phyloP scores from a whole-genome alignment of 768 basidiomycete species.

The Termitomyces sp. region DNA sequence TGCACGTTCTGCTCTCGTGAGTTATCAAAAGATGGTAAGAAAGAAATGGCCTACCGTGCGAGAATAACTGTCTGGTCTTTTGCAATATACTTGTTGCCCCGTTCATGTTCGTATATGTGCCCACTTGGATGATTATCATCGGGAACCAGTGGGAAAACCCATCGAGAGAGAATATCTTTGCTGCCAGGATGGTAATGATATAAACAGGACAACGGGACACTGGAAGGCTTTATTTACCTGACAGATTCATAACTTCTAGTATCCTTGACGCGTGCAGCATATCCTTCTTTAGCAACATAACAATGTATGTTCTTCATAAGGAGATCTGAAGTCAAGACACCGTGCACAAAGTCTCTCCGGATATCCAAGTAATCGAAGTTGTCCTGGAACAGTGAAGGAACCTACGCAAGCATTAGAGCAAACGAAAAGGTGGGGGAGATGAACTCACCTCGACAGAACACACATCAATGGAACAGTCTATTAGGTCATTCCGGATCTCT shows the following conservation, averaged over 20 bases:
- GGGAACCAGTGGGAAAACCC: constrained; percentile 95
- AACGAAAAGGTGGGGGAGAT: not conserved
- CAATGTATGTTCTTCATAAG: constrained; percentile 94
- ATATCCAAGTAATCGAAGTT: constrained; percentile 97
- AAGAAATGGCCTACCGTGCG: constrained; percentile 58
- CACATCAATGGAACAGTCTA: constrained; percentile 88
- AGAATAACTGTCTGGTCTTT: constrained; percentile 74
- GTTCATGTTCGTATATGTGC: constrained; percentile 78
- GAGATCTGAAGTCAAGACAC: constrained; percentile 90
- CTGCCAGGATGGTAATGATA: constrained; percentile 35
- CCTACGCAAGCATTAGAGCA: constrained; percentile 39
- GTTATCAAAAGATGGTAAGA: constrained; percentile 3
- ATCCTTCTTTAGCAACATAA: constrained; percentile 83
- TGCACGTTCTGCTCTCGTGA: constrained; percentile 58
- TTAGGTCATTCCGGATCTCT: constrained; percentile 84
- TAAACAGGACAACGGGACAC: constrained; percentile 3
- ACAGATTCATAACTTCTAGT: constrained; percentile 89
- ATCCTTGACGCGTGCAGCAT: constrained; percentile 91
- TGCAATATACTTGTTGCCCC: constrained; percentile 88
- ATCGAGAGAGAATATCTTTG: constrained; percentile 89
- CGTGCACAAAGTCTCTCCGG: constrained; percentile 90
- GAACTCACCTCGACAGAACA: constrained; percentile 83
- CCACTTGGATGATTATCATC: constrained; percentile 89
- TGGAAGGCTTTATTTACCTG: constrained; percentile 47
- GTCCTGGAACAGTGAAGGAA: constrained; percentile 95